phyloP scores from a whole-genome alignment of 2,329 filamentous ascomycete genomes.

The Cordyceps fumosorosea region DNA sequence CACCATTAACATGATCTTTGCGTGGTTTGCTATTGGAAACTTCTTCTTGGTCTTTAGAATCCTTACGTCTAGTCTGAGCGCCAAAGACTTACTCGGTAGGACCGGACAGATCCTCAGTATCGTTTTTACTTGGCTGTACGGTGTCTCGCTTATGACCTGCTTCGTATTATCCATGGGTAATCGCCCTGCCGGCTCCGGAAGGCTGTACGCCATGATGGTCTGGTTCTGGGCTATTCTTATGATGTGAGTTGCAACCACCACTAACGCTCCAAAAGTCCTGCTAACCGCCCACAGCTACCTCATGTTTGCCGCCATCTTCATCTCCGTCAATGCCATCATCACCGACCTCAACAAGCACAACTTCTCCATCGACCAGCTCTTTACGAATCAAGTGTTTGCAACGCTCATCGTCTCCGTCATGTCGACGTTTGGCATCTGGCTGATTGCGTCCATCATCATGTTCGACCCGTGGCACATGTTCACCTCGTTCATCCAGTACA shows the following conservation, averaged over 20 bases:
- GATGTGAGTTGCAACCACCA: conserved; percentile 50
- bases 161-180: conserved; percentile 95
- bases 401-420: conserved; percentile 87
- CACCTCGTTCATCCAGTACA: conserved; percentile 90
- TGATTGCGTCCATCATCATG: conserved; percentile 87
- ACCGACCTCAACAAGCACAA: conserved; percentile 52
- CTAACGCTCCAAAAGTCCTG: neutral
- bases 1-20: conserved; percentile 93
- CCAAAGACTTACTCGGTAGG: conserved; percentile 61
- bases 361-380: conserved; percentile 67
- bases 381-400: conserved; percentile 85
- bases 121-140: conserved; percentile 93
- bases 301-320: conserved; percentile 90
- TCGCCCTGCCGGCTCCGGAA: conserved; percentile 86
- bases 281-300: conserved; percentile 56
- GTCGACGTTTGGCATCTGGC: conserved; percentile 89
- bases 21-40: conserved; percentile 97
- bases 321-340: conserved; percentile 82
- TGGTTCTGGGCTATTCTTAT: conserved; percentile 97
- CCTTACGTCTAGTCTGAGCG: conserved; percentile 77
- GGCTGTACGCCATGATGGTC: conserved; percentile 94
- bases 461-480: conserved; percentile 99
- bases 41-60: conserved; percentile 99
- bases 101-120: conserved; percentile 77
- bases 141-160: conserved; percentile 84